Evolutionary conservation across 2,329 filamentous ascomycete genomes (phyloP).

Genomic region (Talaromyces pinophilus): DNA sequence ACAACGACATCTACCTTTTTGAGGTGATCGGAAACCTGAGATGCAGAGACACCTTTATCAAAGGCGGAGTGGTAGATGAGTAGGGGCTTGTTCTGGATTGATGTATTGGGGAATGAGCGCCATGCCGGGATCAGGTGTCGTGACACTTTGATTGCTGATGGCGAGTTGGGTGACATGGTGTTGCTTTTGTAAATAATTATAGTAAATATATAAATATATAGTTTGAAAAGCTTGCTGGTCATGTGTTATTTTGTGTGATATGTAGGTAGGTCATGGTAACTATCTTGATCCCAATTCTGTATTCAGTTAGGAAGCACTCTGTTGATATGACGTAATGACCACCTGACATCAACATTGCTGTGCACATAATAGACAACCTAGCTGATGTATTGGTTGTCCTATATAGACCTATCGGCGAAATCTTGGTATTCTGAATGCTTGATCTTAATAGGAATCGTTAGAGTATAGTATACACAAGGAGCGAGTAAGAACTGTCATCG

Average conservation of each 20-base stretch:
- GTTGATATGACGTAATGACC: conserved; percentile 4
- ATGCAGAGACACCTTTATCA: conserved; percentile 42
- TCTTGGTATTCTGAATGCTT: neutral
- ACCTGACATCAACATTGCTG: neutral
- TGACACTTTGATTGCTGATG: conserved; percentile 58
- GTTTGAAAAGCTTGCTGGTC: neutral
- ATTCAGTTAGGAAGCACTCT: neutral
- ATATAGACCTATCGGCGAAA: neutral
- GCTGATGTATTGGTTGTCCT: neutral
- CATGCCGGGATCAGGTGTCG: conserved; percentile 61
- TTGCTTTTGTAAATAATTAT: neutral
- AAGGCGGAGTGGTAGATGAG: conserved; percentile 67
- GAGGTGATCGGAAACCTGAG: conserved; percentile 60
- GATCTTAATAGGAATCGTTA: neutral
- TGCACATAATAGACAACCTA: neutral
- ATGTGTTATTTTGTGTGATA: neutral
- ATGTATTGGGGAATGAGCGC: conserved; percentile 63
- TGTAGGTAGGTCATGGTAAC: neutral
- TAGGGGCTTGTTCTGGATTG: conserved; percentile 63
- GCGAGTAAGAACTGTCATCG: no score
- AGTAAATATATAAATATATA: neutral
- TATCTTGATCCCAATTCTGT: neutral
- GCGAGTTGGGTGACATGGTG: conserved; percentile 43
- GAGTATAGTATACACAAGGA: neutral
- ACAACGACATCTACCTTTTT: conserved; percentile 54